These are phyloP conservation scores for Asterophora lycoperdoides DNA, from an alignment of 768 basidiomycete species.

Conservation along the genomic window DNA sequence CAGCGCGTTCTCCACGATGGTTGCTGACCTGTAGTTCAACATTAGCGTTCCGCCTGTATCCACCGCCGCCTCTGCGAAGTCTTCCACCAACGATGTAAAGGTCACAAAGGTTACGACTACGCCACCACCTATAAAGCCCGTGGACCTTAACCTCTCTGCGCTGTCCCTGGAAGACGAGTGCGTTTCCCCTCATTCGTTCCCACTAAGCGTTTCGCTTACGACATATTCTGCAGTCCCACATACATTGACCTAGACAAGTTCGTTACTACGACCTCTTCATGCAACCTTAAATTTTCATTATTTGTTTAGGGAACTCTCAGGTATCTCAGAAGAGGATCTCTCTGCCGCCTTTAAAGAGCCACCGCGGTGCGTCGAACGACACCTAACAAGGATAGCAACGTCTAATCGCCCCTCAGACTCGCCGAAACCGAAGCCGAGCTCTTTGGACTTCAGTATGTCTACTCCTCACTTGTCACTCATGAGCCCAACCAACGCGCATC, in stretches of 20 bases:
- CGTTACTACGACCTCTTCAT: not conserved
- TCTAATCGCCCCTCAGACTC: conserved; percentile 8
- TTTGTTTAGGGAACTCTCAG: conserved; percentile 1
- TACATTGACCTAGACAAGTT: conserved; percentile 7
- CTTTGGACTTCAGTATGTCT: conserved; percentile 11
- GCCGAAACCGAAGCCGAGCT: conserved; percentile 17
- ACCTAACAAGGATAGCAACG: not conserved
- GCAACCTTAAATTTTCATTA: not conserved
- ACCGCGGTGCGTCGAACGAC: conserved; percentile 5
- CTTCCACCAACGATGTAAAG: conserved; percentile 1
- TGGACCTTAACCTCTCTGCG: not conserved
- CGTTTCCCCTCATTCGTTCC: not conserved
- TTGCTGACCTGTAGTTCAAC: not conserved
- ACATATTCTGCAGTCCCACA: conserved; percentile 1
- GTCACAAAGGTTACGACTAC: not conserved
- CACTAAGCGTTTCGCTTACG: not conserved
- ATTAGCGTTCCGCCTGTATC: conserved; percentile 3
- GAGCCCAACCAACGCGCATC: not conserved
- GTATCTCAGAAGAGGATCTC: conserved; percentile 12
- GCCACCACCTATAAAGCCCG: not conserved
- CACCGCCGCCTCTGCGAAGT: not conserved
- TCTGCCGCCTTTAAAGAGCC: conserved; percentile 9
- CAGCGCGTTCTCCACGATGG: not conserved
- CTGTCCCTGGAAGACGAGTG: conserved; percentile 6
- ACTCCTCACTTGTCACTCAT: too few species aligned